Percentiles rank a stretch among this genome's conserved stretches.
Evolutionary conservation across 805 yeast genomes (phyloP).

Genomic region (Suhomyces emberorum): DNA sequence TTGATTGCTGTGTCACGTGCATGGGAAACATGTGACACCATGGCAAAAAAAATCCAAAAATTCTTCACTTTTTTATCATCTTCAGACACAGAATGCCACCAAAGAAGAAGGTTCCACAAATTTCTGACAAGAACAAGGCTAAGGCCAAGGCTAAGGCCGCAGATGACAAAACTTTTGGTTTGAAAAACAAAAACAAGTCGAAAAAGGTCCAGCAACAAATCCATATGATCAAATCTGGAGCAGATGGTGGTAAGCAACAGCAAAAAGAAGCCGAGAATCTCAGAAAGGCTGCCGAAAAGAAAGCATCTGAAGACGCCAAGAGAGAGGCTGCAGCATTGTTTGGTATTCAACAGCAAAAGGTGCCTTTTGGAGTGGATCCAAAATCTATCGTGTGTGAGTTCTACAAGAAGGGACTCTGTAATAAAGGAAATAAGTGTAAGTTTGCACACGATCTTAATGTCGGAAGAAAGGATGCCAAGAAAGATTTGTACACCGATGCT

Average conservation of each 20-base stretch:
- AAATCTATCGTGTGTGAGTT: conserved; percentile 87
- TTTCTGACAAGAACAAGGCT: conserved; percentile 58
- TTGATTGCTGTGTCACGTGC: too few relatives aligned
- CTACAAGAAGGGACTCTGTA: conserved; percentile 84
- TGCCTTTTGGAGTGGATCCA: conserved; percentile 97
- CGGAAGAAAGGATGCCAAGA: conserved; percentile 87
- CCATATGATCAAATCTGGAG: conserved; percentile 39
- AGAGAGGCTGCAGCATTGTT: conserved; percentile 80
- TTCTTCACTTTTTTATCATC: neutral
- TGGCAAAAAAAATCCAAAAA: neutral
- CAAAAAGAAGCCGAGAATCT: conserved; percentile 73
- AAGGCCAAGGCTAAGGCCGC: conserved; percentile 61
- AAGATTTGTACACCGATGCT: conserved; percentile 87
- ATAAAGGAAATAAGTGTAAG: conserved; percentile 82
- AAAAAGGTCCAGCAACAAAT: conserved; percentile 69
- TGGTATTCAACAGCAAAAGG: conserved; percentile 72
- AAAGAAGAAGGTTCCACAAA: conserved; percentile 61
- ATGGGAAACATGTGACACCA: too few relatives aligned
- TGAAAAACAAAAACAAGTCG: conserved; percentile 93
- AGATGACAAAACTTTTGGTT: conserved; percentile 90
- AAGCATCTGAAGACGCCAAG: conserved; percentile 86
- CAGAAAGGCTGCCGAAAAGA: conserved; percentile 71
- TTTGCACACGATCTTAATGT: conserved; percentile 85
- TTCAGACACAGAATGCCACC: conserved; percentile 61
- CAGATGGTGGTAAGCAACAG: conserved; percentile 52